phyloP scores from a whole-genome alignment of 1,139 yeast genomes.

The Yamadazyma triangularis region DNA sequence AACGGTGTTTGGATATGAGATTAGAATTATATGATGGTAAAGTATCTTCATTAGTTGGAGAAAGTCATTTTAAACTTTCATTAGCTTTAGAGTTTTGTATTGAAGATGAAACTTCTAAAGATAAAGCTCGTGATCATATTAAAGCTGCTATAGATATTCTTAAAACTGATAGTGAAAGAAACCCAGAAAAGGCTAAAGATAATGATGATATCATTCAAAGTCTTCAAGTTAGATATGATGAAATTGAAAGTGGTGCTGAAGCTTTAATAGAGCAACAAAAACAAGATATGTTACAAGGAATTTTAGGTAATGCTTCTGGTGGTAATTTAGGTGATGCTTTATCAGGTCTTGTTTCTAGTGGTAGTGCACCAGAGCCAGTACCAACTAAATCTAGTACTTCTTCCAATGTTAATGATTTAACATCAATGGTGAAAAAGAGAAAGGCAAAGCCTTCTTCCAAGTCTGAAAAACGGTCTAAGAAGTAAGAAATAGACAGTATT shows the following conservation, averaged over 20 bases:
- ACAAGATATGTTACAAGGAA: constrained; percentile 55
- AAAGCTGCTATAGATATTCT: constrained; percentile 59
- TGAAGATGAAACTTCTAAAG: constrained; percentile 45
- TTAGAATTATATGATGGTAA: constrained; percentile 44
- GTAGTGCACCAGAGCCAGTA: constrained; percentile 1
- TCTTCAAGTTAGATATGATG: constrained; percentile 47
- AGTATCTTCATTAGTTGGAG: constrained; percentile 62
- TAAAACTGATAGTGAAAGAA: constrained; percentile 31
- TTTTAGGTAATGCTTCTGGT: constrained; percentile 46
- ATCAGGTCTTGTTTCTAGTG: constrained; percentile 3
- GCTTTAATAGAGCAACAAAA: constrained; percentile 53
- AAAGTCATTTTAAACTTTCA: constrained; percentile 78
- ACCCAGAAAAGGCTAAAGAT: constrained; percentile 29
- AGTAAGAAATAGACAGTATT: constrained; percentile 1
- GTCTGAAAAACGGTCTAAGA: constrained; percentile 8
- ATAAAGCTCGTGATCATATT: constrained; percentile 56
- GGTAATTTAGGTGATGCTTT: constrained; percentile 7
- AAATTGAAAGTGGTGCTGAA: constrained; percentile 49
- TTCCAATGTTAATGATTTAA: constrained; percentile 29
- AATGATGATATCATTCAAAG: constrained; percentile 53
- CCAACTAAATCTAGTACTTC: constrained; percentile 3
- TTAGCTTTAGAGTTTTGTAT: constrained; percentile 71
- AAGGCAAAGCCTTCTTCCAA: constrained; percentile 16
- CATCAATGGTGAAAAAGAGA: constrained; percentile 31
- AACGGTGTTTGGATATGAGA: constrained; percentile 53